Evolutionary conservation across 2,329 filamentous ascomycete species (phyloP).

Genomic region (Akanthomyces uredinophilus): DNA sequence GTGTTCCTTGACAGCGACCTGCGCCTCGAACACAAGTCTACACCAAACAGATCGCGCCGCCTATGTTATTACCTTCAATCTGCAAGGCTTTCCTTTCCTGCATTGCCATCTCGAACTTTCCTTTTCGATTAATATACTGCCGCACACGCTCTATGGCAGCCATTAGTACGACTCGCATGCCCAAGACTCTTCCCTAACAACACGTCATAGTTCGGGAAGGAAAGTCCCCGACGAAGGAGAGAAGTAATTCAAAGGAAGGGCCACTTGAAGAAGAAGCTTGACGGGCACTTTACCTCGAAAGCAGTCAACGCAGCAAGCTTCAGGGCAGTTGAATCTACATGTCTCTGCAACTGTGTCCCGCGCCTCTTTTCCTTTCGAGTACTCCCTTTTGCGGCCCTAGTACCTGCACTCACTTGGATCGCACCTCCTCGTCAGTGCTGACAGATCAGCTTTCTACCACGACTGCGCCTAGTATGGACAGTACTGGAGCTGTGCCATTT

Average conservation of each 20-base stretch:
- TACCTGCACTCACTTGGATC: not conserved
- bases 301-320: not conserved
- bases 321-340: not conserved
- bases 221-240: not conserved
- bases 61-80: not conserved
- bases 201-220: not conserved
- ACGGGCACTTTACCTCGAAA: not conserved
- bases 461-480: not conserved
- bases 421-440: not conserved
- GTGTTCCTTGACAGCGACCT: not conserved
- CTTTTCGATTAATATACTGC: not conserved
- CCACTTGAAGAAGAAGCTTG: not conserved
- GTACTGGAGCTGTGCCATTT: not conserved
- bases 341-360: constrained; percentile 6
- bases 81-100: not conserved
- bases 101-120: not conserved
- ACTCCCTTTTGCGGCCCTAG: not conserved
- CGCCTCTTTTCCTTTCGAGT: constrained; percentile 1
- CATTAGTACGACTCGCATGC: not conserved
- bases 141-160: not conserved
- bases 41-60: not conserved
- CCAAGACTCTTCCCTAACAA: not conserved
- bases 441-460: not conserved
- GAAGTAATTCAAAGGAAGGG: not conserved
- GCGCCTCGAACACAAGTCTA: not conserved